phyloP scores from a whole-genome alignment of 371 early-diverging fungal species.

The Coemansia sp. region DNA sequence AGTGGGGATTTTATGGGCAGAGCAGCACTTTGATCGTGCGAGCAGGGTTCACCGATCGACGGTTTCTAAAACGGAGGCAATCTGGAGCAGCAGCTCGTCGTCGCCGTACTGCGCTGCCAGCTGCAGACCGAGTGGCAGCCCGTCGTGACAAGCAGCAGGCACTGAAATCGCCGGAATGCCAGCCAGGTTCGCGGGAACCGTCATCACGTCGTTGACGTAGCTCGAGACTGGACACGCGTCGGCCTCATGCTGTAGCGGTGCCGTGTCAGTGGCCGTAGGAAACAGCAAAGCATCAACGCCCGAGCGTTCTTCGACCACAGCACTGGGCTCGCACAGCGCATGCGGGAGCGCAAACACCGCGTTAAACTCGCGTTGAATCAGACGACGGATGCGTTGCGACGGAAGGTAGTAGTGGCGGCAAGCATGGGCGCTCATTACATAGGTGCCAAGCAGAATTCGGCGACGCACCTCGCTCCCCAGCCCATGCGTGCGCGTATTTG shows the following conservation, averaged over 20 bases:
- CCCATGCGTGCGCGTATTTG: conserved; percentile 63
- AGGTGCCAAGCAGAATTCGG: conserved; percentile 83
- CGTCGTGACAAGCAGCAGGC: conserved; percentile 51
- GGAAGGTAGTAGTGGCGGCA: conserved; percentile 69
- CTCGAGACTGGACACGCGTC: conserved; percentile 17
- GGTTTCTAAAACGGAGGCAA: conserved; percentile 2
- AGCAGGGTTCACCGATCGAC: too few species aligned
- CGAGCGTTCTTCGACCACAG: neutral
- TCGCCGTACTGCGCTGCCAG: conserved; percentile 80
- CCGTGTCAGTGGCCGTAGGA: conserved; percentile 68
- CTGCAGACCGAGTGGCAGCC: conserved; percentile 79
- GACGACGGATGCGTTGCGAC: conserved; percentile 76
- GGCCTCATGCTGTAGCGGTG: conserved; percentile 53
- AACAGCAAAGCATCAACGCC: conserved; percentile 55
- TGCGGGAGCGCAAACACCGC: conserved; percentile 62
- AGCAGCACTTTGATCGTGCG: too few species aligned
- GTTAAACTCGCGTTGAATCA: conserved; percentile 82
- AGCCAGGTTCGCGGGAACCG: conserved; percentile 84
- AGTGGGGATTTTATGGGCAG: too few species aligned
- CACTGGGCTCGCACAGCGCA: conserved; percentile 32
- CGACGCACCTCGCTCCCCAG: conserved; percentile 84
- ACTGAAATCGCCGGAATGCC: conserved; percentile 64
- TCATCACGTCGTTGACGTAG: conserved; percentile 87
- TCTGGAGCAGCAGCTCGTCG: conserved; percentile 55
- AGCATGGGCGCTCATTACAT: conserved; percentile 75